Percentiles rank a stretch among this genome's conserved stretches.
Evolutionary conservation across 1,284 basidiomycete species (phyloP).

Genomic region (Microbotryum lychnidis-dioicae): DNA sequence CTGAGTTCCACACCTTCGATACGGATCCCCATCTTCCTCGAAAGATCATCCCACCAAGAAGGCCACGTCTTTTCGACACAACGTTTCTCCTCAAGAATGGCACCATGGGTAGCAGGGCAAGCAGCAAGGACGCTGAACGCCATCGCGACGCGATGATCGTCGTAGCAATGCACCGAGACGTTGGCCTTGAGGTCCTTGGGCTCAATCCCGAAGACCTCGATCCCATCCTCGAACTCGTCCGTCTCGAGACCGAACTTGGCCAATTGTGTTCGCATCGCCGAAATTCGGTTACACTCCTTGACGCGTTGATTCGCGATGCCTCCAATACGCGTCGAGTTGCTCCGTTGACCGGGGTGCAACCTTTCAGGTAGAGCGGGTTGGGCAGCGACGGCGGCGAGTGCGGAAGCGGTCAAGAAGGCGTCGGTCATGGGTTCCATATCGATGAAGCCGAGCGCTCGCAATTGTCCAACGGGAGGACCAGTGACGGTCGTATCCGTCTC

Average conservation of each 20-base stretch:
- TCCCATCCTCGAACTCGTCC: constrained; percentile 84
- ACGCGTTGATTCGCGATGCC: constrained; percentile 98
- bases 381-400: constrained; percentile 76
- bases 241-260: constrained; percentile 93
- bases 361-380: constrained; percentile 44
- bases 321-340: constrained; percentile 64
- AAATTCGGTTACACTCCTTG: constrained; percentile 95
- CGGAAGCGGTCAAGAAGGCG: constrained; percentile 91
- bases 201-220: constrained; percentile 76
- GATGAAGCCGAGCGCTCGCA: constrained; percentile 75
- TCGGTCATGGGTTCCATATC: constrained; percentile 99
- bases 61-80: constrained; percentile 99
- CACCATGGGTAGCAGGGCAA: constrained; percentile 54
- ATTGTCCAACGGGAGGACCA: constrained; percentile 70
- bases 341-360: constrained; percentile 37
- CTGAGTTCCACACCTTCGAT: constrained; percentile 44
- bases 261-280: constrained; percentile 91
- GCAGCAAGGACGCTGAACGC: constrained; percentile 84
- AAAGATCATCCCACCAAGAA: constrained; percentile 98
- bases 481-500: constrained; percentile 82
- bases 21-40: constrained; percentile 86
- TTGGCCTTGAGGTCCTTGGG: constrained; percentile 53
- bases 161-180: constrained; percentile 84
- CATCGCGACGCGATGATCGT: constrained; percentile 98
- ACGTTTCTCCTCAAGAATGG: constrained; percentile 86